A percentile compares a stretch with the other conserved stretches of the same genome.
Conservation (phyloP, 306 rosid genomes). For the Styphnolobium japonicum region DNA sequence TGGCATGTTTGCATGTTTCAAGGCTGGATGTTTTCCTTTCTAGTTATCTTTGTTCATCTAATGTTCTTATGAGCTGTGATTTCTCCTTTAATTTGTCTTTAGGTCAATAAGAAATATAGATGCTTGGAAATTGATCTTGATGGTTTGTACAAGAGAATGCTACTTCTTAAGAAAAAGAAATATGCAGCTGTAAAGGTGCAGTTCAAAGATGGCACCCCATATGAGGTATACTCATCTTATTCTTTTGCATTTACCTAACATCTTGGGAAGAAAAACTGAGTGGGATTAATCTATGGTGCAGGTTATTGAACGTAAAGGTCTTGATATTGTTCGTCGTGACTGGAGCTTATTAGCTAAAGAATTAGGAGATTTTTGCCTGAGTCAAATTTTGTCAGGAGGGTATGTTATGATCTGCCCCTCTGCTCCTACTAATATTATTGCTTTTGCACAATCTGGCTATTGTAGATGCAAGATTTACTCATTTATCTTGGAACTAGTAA, state of each 20-base stretch:
- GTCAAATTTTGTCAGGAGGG: conserved; percentile 97
- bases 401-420: conserved; percentile 30
- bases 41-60: neutral
- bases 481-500: neutral
- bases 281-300: conserved; percentile 33
- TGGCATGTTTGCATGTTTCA: neutral
- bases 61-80: conserved; percentile 9
- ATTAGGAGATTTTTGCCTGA: conserved; percentile 85
- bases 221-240: conserved; percentile 57
- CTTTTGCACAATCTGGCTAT: conserved; percentile 7
- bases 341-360: conserved; percentile 97
- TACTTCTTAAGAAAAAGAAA: conserved; percentile 95
- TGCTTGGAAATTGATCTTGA: conserved; percentile 96
- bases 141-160: conserved; percentile 95
- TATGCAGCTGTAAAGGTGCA: conserved; percentile 91
- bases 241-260: neutral
- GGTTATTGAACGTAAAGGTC: conserved; percentile 98
- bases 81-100: conserved; percentile 29
- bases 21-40: conserved; percentile 1
- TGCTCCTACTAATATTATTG: neutral
- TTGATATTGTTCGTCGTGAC: conserved; percentile 97
- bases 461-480: conserved; percentile 20
- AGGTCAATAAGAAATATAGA: conserved; percentile 93
- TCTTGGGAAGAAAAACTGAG: conserved; percentile 17
- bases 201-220: conserved; percentile 63